phyloP scores from a whole-genome alignment of 106 monocot species.

The Platanthera zijinensis region DNA sequence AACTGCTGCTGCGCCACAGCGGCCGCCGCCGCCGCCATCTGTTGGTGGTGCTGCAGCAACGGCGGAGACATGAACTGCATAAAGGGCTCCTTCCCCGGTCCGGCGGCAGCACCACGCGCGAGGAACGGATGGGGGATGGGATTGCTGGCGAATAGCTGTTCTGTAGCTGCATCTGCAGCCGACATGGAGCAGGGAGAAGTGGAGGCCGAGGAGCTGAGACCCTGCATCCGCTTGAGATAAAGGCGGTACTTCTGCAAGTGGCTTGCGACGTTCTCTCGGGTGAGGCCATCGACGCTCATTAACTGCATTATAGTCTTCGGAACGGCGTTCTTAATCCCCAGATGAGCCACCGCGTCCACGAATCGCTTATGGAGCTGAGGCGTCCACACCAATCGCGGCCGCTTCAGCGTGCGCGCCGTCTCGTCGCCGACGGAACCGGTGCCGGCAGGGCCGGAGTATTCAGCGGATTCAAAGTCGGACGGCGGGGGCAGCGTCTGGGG shows the following conservation, averaged over 20 bases:
- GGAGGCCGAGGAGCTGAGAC: conserved; percentile 15
- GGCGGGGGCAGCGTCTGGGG: background rate
- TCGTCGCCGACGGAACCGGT: conserved; percentile 30
- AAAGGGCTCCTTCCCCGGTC: conserved; percentile 23
- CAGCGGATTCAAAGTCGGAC: conserved; percentile 13
- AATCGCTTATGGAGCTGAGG: conserved; percentile 84
- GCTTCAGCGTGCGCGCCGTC: conserved; percentile 57
- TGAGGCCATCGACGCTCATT: conserved; percentile 80
- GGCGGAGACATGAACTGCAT: conserved; percentile 15
- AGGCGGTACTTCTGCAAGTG: conserved; percentile 86
- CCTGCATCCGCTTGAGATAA: conserved; percentile 60
- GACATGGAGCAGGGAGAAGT: conserved; percentile 4
- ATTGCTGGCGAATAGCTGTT: conserved; percentile 60
- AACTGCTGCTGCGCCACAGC: conserved; percentile 22
- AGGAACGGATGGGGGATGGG: conserved; percentile 66
- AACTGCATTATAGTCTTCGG: conserved; percentile 80
- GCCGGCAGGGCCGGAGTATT: conserved; percentile 15
- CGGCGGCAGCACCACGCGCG: conserved; percentile 11
- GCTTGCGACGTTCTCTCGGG: conserved; percentile 77
- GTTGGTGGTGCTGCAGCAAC: conserved; percentile 36
- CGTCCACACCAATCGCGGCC: conserved; percentile 79
- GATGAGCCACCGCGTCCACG: conserved; percentile 64
- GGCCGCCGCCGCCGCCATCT: conserved; percentile 3
- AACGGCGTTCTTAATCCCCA: conserved; percentile 86
- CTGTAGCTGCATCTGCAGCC: conserved; percentile 34